These are phyloP conservation scores for Flammula alnicola DNA, from an alignment of 1,284 basidiomycete species.

Conservation along the genomic window DNA sequence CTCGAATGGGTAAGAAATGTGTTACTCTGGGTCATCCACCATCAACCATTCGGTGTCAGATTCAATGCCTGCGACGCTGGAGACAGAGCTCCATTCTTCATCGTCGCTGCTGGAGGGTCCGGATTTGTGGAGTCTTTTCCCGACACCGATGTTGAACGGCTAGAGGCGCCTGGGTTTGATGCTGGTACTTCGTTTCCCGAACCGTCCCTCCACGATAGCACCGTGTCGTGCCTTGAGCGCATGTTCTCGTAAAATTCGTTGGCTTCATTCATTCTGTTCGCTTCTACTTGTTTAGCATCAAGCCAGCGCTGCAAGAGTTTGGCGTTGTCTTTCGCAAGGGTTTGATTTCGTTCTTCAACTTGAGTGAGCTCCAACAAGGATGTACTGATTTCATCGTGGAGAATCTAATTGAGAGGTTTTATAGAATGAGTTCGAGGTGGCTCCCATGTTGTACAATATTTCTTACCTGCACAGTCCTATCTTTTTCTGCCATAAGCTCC, in stretches of 20 bases:
- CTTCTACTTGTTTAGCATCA: slow-evolving; percentile 92
- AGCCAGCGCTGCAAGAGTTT: slow-evolving; percentile 94
- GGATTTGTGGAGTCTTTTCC: slow-evolving; percentile 72
- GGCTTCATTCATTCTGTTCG: slow-evolving; percentile 93
- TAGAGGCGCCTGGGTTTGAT: slow-evolving; percentile 16
- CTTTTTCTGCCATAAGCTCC: slow-evolving; percentile 87
- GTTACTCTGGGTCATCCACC: slow-evolving; percentile 47
- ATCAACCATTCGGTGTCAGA: slow-evolving; percentile 89
- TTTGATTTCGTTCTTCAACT: slow-evolving; percentile 86
- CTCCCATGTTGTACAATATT: slow-evolving; percentile 2
- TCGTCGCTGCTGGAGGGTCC: slow-evolving; percentile 52
- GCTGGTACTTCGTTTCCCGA: slow-evolving; percentile 36
- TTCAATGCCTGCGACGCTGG: slow-evolving; percentile 66
- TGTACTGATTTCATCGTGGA: slow-evolving; percentile 94
- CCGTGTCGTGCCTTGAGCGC: slow-evolving; percentile 68
- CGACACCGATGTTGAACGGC: slow-evolving; percentile 41
- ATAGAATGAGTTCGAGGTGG: slow-evolving; percentile 10
- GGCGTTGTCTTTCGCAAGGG: slow-evolving; percentile 90
- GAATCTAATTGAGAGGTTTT: slow-evolving; percentile 63
- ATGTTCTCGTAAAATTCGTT: slow-evolving; percentile 85
- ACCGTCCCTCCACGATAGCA: slow-evolving; percentile 56
- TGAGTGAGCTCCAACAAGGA: slow-evolving; percentile 90
- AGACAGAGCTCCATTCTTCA: slow-evolving; percentile 76
- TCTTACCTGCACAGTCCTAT: slow-evolving; percentile 83
- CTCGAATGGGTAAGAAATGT: not conserved